These are phyloP conservation scores for Isoetes engelmannii DNA, from an alignment of 83 land plant genomes.

Conservation along the genomic window DNA sequence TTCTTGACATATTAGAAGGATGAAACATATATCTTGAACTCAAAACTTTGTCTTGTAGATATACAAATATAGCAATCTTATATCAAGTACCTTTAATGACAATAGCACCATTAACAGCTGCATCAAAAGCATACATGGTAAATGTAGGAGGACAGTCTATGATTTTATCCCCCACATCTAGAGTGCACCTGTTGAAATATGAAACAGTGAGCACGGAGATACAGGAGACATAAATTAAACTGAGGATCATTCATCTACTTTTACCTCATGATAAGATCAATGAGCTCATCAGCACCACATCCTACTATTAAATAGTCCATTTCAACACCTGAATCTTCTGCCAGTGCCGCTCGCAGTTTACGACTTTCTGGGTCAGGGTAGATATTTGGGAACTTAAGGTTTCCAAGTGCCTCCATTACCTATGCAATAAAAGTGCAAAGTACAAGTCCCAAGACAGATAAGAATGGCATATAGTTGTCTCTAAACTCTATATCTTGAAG, in stretches of 20 bases:
- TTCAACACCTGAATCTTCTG: slow-evolving; percentile 81
- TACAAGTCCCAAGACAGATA: no score
- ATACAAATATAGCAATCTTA: no score
- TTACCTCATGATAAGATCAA: slow-evolving; percentile 96
- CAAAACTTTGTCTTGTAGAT: no score
- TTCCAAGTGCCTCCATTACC: slow-evolving; percentile 92
- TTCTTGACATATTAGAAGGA: no score
- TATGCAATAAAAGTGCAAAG: slow-evolving; percentile 10
- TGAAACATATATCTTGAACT: no score
- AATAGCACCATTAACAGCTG: slow-evolving; percentile 83
- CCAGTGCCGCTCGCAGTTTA: slow-evolving; percentile 80
- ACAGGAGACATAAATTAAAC: no score
- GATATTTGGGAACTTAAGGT: slow-evolving; percentile 78
- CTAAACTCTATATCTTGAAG: no score
- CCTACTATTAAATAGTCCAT: slow-evolving; percentile 87
- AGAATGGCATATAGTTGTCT: no score
- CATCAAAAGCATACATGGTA: slow-evolving; percentile 99
- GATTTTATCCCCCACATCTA: slow-evolving; percentile 92
- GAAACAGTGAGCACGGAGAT: background rate
- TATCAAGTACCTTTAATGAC: slow-evolving; percentile 69
- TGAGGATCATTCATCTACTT: no score
- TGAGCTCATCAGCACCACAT: slow-evolving; percentile 98
- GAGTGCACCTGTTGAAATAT: slow-evolving; percentile 60
- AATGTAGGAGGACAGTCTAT: slow-evolving; percentile 99
- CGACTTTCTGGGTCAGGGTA: slow-evolving; percentile 99